Percentiles rank a stretch among this genome's conserved stretches.
These are phyloP conservation scores for Pilaira anomala DNA, from an alignment of 192 early-diverging fungal genomes.

Conservation along the genomic window DNA sequence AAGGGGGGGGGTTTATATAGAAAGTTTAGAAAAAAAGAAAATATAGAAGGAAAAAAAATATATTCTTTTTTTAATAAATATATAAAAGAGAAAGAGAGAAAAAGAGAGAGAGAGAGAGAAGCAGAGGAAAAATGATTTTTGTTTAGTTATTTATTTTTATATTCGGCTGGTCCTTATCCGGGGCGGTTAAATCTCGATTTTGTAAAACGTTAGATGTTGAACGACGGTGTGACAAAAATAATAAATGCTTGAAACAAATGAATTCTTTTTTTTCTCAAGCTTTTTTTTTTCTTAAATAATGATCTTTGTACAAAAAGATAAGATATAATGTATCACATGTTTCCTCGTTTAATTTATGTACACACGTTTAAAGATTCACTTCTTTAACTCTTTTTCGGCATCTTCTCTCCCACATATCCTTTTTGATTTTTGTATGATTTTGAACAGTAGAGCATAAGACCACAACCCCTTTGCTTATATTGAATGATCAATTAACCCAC, in stretches of 20 bases:
- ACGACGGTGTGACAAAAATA: not conserved
- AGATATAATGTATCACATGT: constrained; percentile 6
- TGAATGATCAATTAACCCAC: too few relatives aligned
- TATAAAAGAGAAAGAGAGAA: not conserved
- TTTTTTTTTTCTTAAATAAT: constrained; percentile 5
- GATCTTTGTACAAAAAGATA: not conserved
- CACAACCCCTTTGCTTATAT: too few relatives aligned
- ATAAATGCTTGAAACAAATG: not conserved
- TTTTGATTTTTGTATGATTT: too few relatives aligned
- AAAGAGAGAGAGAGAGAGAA: not conserved
- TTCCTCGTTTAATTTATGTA: too few relatives aligned
- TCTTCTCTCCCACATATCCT: too few relatives aligned
- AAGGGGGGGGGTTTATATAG: too few relatives aligned
- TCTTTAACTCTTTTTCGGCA: too few relatives aligned
- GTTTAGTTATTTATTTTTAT: constrained; percentile 1
- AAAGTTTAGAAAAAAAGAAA: not conserved
- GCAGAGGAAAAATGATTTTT: not conserved
- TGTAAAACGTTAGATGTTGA: constrained; percentile 1
- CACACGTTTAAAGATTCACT: too few relatives aligned
- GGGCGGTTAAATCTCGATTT: constrained; percentile 21
- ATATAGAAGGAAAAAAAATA: not conserved
- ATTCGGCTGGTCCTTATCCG: constrained; percentile 7
- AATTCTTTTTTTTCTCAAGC: not conserved
- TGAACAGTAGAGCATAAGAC: too few relatives aligned
- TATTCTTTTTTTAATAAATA: not conserved